These are phyloP conservation scores for Peronosclerospora sorghi DNA, from an alignment of 352 stramenopile genomes.

Conservation along the genomic window DNA sequence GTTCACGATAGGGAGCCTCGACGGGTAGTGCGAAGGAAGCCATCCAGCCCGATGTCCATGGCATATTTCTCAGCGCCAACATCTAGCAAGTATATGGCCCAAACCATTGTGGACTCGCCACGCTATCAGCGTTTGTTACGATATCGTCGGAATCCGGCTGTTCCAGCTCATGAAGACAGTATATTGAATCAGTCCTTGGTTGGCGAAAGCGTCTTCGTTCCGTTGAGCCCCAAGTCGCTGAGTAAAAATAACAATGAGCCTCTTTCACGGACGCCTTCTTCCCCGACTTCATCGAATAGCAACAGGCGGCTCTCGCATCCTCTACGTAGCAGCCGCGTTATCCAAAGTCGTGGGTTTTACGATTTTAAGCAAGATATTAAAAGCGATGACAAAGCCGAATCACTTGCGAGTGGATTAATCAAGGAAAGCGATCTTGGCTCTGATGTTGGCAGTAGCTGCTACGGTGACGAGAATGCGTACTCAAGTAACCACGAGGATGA, in stretches of 20 bases:
- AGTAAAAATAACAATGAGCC: slow-evolving; percentile 6
- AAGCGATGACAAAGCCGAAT: slow-evolving; percentile 8
- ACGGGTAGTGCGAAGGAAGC: slow-evolving; percentile 14
- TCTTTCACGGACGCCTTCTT: slow-evolving; percentile 26
- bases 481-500: slow-evolving; percentile 9
- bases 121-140: slow-evolving; percentile 30
- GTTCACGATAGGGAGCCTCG: slow-evolving; percentile 11
- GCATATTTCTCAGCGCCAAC: slow-evolving; percentile 36
- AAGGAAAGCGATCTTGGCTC: slow-evolving; percentile 9
- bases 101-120: slow-evolving; percentile 25
- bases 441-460: slow-evolving; percentile 15
- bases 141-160: slow-evolving; percentile 15
- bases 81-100: slow-evolving; percentile 14
- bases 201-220: slow-evolving; percentile 63
- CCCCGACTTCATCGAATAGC: slow-evolving; percentile 15
- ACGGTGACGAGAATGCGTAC: slow-evolving; percentile 12
- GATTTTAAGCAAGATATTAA: slow-evolving; percentile 31
- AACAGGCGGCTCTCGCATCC: slow-evolving; percentile 9
- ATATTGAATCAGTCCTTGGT: slow-evolving; percentile 46
- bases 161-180: slow-evolving; percentile 16
- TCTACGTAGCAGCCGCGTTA: slow-evolving; percentile 51
- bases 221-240: slow-evolving; percentile 27
- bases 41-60: slow-evolving; percentile 51
- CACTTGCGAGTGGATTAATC: slow-evolving; percentile 8
- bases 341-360: slow-evolving; percentile 72